A percentile compares a stretch with the other conserved stretches of the same genome.
Conservation (phyloP, 2,329 filamentous ascomycete species). For the Madurella fahalii region DNA sequence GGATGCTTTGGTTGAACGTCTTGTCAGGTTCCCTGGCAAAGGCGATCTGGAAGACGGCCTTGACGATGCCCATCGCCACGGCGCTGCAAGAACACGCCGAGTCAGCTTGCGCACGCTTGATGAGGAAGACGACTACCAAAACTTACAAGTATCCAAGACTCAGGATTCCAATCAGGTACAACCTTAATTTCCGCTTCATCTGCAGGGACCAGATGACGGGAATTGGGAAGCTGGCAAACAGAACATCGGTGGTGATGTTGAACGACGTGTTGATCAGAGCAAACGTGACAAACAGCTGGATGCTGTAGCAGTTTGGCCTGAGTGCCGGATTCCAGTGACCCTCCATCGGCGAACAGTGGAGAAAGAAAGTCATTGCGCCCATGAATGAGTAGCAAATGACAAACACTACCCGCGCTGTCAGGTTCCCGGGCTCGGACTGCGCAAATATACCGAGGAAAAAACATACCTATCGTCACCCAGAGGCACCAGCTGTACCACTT, state of each 20-base stretch:
- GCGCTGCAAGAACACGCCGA: conserved; percentile 27
- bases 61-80: conserved; percentile 38
- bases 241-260: conserved; percentile 42
- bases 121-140: too few species aligned
- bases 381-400: conserved; percentile 24
- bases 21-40: conserved; percentile 31
- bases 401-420: conserved; percentile 10
- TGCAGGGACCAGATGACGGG: conserved; percentile 41
- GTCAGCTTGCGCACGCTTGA: neutral
- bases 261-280: conserved; percentile 40
- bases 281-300: conserved; percentile 30
- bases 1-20: conserved; percentile 31
- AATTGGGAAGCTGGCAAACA: conserved; percentile 40
- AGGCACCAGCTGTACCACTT: conserved; percentile 27
- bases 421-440: neutral
- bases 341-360: conserved; percentile 24
- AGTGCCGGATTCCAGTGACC: conserved; percentile 24
- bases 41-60: conserved; percentile 35
- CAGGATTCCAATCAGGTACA: conserved; percentile 40
- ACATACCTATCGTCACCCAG: conserved; percentile 24
- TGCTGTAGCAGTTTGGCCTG: conserved; percentile 17
- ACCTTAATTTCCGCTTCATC: conserved; percentile 34
- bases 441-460: neutral
- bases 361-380: conserved; percentile 24
- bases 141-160: conserved; percentile 41